Evolutionary conservation across 768 basidiomycete genomes (phyloP).

Genomic region (Dioszegia crocea): DNA sequence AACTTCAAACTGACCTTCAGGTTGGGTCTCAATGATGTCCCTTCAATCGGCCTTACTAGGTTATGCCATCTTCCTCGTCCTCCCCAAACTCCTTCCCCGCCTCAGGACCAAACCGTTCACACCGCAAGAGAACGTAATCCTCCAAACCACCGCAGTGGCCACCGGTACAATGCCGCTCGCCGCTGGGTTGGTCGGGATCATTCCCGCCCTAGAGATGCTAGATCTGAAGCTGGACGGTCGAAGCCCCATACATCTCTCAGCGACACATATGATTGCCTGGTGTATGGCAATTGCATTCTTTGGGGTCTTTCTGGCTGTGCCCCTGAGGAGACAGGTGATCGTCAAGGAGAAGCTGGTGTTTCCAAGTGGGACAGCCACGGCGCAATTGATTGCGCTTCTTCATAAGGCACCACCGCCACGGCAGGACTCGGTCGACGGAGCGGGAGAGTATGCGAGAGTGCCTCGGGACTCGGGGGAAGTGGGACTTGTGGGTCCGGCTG

Average conservation of each 20-base stretch:
- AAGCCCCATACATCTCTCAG: slow-evolving; percentile 68
- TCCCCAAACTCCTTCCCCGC: slow-evolving; percentile 52
- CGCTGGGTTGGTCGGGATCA: slow-evolving; percentile 76
- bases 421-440: slow-evolving; percentile 22
- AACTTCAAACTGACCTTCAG: slow-evolving; percentile 67
- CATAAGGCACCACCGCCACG: slow-evolving; percentile 55
- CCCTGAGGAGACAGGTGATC: slow-evolving; percentile 93
- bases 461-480: slow-evolving; percentile 29
- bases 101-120: slow-evolving; percentile 58
- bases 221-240: slow-evolving; percentile 69
- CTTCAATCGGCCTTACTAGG: slow-evolving; percentile 90
- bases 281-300: slow-evolving; percentile 90
- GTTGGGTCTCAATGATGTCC: slow-evolving; percentile 64
- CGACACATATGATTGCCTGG: slow-evolving; percentile 73
- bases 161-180: slow-evolving; percentile 62
- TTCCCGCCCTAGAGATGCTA: slow-evolving; percentile 82
- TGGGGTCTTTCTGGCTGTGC: slow-evolving; percentile 96
- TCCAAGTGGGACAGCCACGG: slow-evolving; percentile 93
- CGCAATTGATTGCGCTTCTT: slow-evolving; percentile 86
- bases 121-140: slow-evolving; percentile 88
- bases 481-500: slow-evolving; percentile 19
- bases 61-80: slow-evolving; percentile 64
- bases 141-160: slow-evolving; percentile 93
- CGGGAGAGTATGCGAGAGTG: slow-evolving; percentile 21
- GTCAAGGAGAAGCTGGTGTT: slow-evolving; percentile 91